phyloP scores from a whole-genome alignment of 768 basidiomycete species.

The Sarcomyxa edulis region DNA sequence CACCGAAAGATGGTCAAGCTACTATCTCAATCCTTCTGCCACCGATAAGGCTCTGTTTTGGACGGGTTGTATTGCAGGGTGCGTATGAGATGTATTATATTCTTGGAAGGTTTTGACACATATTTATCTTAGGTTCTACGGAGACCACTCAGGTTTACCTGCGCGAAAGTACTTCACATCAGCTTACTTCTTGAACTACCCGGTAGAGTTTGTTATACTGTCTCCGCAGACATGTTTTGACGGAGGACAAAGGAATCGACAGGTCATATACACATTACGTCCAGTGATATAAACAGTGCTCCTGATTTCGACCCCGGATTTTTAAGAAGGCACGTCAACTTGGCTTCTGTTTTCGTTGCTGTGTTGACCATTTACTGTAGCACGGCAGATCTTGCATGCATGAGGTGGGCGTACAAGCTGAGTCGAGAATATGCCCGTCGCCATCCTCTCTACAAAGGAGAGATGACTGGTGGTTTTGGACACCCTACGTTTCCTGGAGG shows the following conservation, averaged over 20 bases:
- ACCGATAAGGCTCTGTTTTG: constrained; percentile 52
- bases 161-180: constrained; percentile 17
- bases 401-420: constrained; percentile 52
- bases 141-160: constrained; percentile 13
- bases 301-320: constrained; percentile 40
- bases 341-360: neutral
- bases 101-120: neutral
- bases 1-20: constrained; percentile 38
- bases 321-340: constrained; percentile 38
- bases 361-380: too few species aligned
- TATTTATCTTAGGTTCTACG: constrained; percentile 12
- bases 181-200: constrained; percentile 12
- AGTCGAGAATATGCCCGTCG: constrained; percentile 48
- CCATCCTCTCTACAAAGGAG: constrained; percentile 13
- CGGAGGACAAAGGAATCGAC: too few species aligned
- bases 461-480: neutral
- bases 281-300: constrained; percentile 33
- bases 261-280: constrained; percentile 43
- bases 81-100: constrained; percentile 12
- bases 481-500: neutral
- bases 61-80: constrained; percentile 36
- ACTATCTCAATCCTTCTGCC: constrained; percentile 38
- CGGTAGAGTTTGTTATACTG: too few species aligned
- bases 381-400: constrained; percentile 34
- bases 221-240: too few species aligned